Evolutionary conservation across 768 basidiomycete species (phyloP).

Genomic region (Boletus coccyginus): DNA sequence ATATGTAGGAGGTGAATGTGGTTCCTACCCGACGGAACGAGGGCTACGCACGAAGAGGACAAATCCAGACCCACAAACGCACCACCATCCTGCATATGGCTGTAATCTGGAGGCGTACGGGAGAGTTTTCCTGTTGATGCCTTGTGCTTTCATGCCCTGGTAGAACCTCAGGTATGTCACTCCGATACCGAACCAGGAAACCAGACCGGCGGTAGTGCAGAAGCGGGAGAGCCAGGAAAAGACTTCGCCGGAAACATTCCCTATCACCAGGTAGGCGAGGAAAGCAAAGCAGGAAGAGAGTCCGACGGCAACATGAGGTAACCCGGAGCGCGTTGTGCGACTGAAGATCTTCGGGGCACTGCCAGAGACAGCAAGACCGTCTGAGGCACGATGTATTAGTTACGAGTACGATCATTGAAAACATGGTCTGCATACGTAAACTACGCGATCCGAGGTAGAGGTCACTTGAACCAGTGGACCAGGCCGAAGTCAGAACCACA

Average conservation of each 20-base stretch:
- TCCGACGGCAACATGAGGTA: conserved; percentile 43
- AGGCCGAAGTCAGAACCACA: not conserved
- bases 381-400: conserved; percentile 32
- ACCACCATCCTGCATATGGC: conserved; percentile 41
- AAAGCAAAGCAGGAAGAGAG: conserved; percentile 30
- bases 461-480: not conserved
- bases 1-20: not conserved
- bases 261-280: conserved; percentile 41
- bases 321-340: conserved; percentile 36
- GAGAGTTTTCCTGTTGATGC: conserved; percentile 43
- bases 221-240: conserved; percentile 41
- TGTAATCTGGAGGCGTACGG: conserved; percentile 43
- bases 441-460: too few species aligned
- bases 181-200: conserved; percentile 44
- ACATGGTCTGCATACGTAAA: not conserved
- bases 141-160: conserved; percentile 47
- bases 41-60: conserved; percentile 34
- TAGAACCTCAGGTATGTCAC: conserved; percentile 47
- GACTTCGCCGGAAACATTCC: conserved; percentile 33
- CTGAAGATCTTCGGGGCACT: conserved; percentile 53
- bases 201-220: conserved; percentile 38
- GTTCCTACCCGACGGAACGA: not conserved
- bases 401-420: not conserved
- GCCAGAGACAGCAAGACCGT: conserved; percentile 50
- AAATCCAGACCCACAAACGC: conserved; percentile 24